phyloP scores from a whole-genome alignment of 1,284 basidiomycete genomes.

The Clitocybe nebularis region DNA sequence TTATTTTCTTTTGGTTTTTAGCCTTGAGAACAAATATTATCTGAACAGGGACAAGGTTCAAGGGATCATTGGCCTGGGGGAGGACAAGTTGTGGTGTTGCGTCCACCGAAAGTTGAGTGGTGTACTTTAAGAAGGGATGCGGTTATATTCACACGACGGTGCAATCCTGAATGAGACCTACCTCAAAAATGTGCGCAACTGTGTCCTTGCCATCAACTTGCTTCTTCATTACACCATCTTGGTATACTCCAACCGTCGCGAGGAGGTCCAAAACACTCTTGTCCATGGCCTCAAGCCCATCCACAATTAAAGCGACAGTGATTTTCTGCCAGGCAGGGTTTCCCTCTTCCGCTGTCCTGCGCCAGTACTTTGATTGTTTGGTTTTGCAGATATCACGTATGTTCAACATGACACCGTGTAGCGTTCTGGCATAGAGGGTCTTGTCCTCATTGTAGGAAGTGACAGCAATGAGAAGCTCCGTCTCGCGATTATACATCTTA shows the following conservation, averaged over 20 bases:
- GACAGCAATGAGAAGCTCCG: slow-evolving; percentile 90
- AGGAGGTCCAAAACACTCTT: slow-evolving; percentile 89
- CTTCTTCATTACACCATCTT: slow-evolving; percentile 97
- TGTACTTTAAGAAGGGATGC: slow-evolving; percentile 46
- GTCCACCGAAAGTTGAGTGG: slow-evolving; percentile 90
- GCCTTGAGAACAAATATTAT: slow-evolving; percentile 95
- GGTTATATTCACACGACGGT: slow-evolving; percentile 11
- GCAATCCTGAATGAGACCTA: slow-evolving; percentile 23
- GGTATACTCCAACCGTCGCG: slow-evolving; percentile 86
- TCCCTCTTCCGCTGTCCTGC: slow-evolving; percentile 80
- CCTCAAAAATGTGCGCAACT: slow-evolving; percentile 89
- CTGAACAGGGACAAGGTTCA: slow-evolving; percentile 93
- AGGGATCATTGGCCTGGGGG: slow-evolving; percentile 83
- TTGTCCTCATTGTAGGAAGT: slow-evolving; percentile 94
- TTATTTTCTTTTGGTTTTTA: slow-evolving; percentile 98
- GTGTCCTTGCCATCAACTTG: slow-evolving; percentile 90
- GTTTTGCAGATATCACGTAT: slow-evolving; percentile 98
- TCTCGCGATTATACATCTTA: slow-evolving; percentile 84
- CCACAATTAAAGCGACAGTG: slow-evolving; percentile 87
- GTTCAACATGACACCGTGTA: slow-evolving; percentile 96
- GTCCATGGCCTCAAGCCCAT: slow-evolving; percentile 95
- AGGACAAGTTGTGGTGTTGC: slow-evolving; percentile 86
- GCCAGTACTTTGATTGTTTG: slow-evolving; percentile 94
- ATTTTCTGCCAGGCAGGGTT: slow-evolving; percentile 91
- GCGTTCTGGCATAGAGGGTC: slow-evolving; percentile 85